phyloP scores from a whole-genome alignment of 495 filamentous ascomycete genomes.

The Talaromyces borbonicus region DNA sequence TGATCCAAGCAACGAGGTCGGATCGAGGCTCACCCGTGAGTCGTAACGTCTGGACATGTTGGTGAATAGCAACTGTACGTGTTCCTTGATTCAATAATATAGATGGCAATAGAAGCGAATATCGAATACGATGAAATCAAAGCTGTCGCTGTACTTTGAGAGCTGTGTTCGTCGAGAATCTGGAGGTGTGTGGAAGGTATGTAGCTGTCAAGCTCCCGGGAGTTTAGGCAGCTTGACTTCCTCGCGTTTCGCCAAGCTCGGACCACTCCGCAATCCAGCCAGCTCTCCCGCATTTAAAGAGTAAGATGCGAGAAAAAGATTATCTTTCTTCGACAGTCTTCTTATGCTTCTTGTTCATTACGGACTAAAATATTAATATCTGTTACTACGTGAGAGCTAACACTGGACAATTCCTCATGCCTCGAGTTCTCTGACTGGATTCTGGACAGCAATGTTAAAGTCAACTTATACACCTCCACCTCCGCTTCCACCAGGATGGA shows the following conservation, averaged over 20 bases:
- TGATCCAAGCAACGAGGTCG: slow-evolving; percentile 10
- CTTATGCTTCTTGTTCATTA: too few relatives aligned
- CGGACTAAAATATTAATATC: background rate
- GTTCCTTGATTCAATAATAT: background rate
- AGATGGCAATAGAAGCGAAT: background rate
- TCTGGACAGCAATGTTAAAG: slow-evolving; percentile 25
- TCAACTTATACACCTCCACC: slow-evolving; percentile 36
- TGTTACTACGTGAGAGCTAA: background rate
- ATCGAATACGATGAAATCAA: background rate
- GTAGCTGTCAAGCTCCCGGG: slow-evolving; percentile 21
- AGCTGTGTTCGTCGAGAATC: slow-evolving; percentile 8
- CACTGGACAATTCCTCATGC: background rate
- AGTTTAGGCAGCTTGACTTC: slow-evolving; percentile 35
- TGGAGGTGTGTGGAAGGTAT: slow-evolving; percentile 19
- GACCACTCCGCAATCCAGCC: slow-evolving; percentile 32
- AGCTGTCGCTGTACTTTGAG: background rate
- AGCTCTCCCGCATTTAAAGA: slow-evolving; percentile 14
- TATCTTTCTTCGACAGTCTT: background rate
- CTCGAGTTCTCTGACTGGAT: background rate
- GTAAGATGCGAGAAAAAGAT: background rate
- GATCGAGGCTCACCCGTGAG: slow-evolving; percentile 62
- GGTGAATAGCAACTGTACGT: slow-evolving; percentile 7
- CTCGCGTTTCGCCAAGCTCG: slow-evolving; percentile 41
- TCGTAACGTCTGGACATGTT: slow-evolving; percentile 97
- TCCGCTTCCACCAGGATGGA: slow-evolving; percentile 74